Base-by-base conservation (phyloP, 345 rosid genomes). In the Salix arbutifolia region DNA sequence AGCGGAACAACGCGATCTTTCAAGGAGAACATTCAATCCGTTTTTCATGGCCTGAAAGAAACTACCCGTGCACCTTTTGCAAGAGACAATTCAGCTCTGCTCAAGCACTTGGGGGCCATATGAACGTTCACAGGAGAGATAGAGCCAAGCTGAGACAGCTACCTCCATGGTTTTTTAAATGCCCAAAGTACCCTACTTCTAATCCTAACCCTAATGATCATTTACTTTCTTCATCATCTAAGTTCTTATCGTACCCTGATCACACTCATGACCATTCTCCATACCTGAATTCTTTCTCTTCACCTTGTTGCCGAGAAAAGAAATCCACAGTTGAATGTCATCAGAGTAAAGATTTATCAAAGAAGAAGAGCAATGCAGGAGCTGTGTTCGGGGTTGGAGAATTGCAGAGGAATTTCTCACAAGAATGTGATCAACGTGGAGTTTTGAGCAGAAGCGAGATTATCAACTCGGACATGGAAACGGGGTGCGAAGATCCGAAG, bases 41-140 rank as follows among this genome's bases (percentile, higher is more conserved):
- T 48, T 78, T 73, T 40, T 71, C 84, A 74, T 86, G 87, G 90
- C 87, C 90, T 72, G 86, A 88, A 44, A 86, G 85, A 64, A 87
- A 87, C 79, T 89, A 88, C 78, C 69, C 79, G 58, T 89, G 92
- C 74, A 88, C 77, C 82, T 89, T 88, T 75, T 89, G 92, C 73
- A 82, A 81, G 75, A 79, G 91, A 78, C 86, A 84, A 31, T 89
- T 89, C 75, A 86, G 73, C 80, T 86, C 92, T 35, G 92, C 92
- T 80, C 92, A 89, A 85, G 92, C 92, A 58, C 89, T 90, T 67
- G 93, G 93, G 25, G 93, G 93, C n/a, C 93, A 90, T 73, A 90
- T 88, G 93, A 90, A 48, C 53, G 53, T 48, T 48, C 53, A 48
- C 53, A 48, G 53, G 53, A 48, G 53, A 48, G 53, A 48, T 16